Evolutionary conservation across 345 rosid genomes (phyloP).

Genomic region (Linum lewisii): DNA sequence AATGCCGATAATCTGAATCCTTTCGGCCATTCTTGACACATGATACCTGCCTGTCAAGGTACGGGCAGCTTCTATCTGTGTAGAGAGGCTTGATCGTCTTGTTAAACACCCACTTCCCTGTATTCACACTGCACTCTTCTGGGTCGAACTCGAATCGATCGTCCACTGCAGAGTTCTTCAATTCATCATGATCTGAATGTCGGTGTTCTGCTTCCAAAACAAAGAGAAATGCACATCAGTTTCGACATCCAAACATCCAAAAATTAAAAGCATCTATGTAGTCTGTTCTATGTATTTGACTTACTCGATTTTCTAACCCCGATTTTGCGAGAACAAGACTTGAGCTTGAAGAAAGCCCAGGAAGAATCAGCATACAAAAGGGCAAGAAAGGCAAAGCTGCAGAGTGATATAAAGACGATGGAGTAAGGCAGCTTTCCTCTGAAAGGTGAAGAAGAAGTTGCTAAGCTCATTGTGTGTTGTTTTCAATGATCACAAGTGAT

Average conservation of each 20-base stretch:
- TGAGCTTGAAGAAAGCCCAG: constrained; percentile 30
- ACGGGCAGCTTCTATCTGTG: constrained; percentile 70
- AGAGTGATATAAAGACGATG: constrained; percentile 29
- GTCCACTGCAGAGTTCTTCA: constrained; percentile 35
- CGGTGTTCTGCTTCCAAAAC: constrained; percentile 19
- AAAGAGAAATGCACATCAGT: background rate
- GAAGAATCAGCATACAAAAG: constrained; percentile 62
- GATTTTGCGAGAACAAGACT: constrained; percentile 41
- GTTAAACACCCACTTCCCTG: constrained; percentile 79
- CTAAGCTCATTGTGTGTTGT: constrained; percentile 34
- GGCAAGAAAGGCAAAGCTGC: constrained; percentile 42
- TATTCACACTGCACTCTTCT: constrained; percentile 64
- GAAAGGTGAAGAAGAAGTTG: constrained; percentile 17
- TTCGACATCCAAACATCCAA: background rate
- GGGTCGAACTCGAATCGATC: constrained; percentile 84
- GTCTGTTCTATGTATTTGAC: constrained; percentile 6
- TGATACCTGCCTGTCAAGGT: constrained; percentile 65
- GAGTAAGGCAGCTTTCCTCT: constrained; percentile 61
- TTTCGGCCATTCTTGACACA: constrained; percentile 60
- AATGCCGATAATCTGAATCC: constrained; percentile 60
- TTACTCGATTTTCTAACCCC: constrained; percentile 44
- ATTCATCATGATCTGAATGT: constrained; percentile 18
- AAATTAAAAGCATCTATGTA: too few species aligned
- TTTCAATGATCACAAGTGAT: background rate
- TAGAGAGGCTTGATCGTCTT: constrained; percentile 52